Base-by-base conservation (phyloP, 768 basidiomycete genomes). In the Tremella mesenterica region DNA sequence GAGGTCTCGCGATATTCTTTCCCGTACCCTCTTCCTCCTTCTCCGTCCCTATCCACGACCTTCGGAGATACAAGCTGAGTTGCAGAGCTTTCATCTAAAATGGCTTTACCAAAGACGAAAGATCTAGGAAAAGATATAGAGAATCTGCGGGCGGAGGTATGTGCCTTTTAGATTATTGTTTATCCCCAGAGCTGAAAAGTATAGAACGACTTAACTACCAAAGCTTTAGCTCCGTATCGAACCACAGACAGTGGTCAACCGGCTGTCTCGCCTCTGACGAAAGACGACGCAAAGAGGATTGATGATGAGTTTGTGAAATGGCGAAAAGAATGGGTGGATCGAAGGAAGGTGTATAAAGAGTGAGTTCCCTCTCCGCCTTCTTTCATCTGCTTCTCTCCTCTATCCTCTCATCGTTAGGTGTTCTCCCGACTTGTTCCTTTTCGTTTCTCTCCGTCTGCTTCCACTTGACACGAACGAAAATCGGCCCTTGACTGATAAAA, bases 221-320 rank as follows among this genome's bases (percentile, higher is more conserved):
- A 58, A 41, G 50, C 60, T 12, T 58, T 73, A 2, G 25, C 56
- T 9, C 59, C 67, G 14, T 61, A 60, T 48, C 55, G 65, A n/a
- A 43, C 44, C 44, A 44, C 49, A 7, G 54, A 48, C 10, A 46
- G 44, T 21, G 55, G 44, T 2, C 44, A 48, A 12, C 26, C 54
- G 21, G 45, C 50, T 7, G 45, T 54, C 49, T 52, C 47, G 18
- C 69, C 69, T 12, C 50, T 90, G 27, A 85, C 85, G 16, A 75
- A 81, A 7, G 81, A 83, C 58, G 87, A 90, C 46, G 77, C 86
- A 16, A 80, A 78, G 14, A 75, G 77, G 54, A 75, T 91, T 48
- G 83, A 90, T 54, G 69, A 73, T 1, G 85, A 90, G 28, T 91
- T 88, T 85, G 74, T 63, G 5, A 81, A 79, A 64, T 92, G 88